Conservation (phyloP, 352 stramenopile species). For the Pythium periplocum region DNA sequence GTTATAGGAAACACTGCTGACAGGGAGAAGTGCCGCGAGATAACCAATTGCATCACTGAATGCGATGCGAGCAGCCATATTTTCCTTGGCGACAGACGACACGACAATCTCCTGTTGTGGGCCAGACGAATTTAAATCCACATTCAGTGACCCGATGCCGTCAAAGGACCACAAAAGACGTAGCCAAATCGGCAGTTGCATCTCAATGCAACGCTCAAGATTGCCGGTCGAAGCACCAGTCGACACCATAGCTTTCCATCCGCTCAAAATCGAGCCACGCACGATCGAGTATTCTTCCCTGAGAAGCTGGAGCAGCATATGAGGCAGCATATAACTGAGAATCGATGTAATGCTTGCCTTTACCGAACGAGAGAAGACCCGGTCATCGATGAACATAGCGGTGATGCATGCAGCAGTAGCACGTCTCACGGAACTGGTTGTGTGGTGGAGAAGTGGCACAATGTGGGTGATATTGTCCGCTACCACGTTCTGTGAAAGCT, state of each 20-base stretch:
- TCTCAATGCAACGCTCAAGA: constrained; percentile 20
- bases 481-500: constrained; percentile 1
- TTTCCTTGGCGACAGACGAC: constrained; percentile 12
- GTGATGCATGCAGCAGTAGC: constrained; percentile 43
- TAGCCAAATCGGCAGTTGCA: constrained; percentile 30
- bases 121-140: too few species aligned
- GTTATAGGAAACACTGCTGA: constrained; percentile 11
- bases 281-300: constrained; percentile 30
- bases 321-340: constrained; percentile 33
- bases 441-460: constrained; percentile 57
- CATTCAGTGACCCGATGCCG: constrained; percentile 22
- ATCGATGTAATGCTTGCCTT: not conserved
- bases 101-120: too few species aligned
- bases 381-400: constrained; percentile 8
- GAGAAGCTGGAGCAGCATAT: constrained; percentile 61
- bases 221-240: constrained; percentile 14
- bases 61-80: constrained; percentile 30
- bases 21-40: constrained; percentile 26
- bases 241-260: constrained; percentile 37
- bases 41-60: constrained; percentile 60
- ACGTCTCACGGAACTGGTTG: constrained; percentile 30
- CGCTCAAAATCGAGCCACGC: constrained; percentile 21
- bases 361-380: too few species aligned
- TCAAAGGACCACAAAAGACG: constrained; percentile 47
- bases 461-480: constrained; percentile 12